Evolutionary conservation across 1,284 basidiomycete genomes (phyloP), one percentile per base, ranked within the genome.

Genomic region (Puccinia horiana): DNA sequence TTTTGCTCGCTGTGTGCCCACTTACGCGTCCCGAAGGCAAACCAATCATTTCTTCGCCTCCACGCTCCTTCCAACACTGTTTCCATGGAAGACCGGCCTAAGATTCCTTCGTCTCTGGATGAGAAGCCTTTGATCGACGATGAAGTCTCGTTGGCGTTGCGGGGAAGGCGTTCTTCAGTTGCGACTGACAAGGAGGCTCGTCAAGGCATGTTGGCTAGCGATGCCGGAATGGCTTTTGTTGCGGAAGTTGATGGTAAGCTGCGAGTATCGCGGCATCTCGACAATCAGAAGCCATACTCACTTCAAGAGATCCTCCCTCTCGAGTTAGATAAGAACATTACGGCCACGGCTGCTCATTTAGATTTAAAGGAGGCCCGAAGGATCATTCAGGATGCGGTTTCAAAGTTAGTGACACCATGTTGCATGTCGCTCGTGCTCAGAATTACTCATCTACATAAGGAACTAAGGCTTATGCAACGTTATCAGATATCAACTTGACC

Each of bases 401-500:
- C 44, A 42, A 54, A 67, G 76, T 77, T 29, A 67, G 61, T 65
- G 32, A 14, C 42, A 63, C 47, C n/a, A 44, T 29, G 18, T 44
- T 20, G 20, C n/a, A 47, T 58, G n/a, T 11, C n/a, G 16, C 32
- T 61, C 1, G 47, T 18, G 23, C 52, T 44, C 20, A 44, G 26
- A 61, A n/a, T 12, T 47, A 49, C 14, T 37, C 16, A 63, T n/a
- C 54, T 14, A 29, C 2, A 49, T 18, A 49, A 49, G 29, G n/a
- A 18, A 67, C 29, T 26, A 16, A 61, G 18, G 16, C 29, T 56
- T 56, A 8, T 58, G 20, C n/a, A 32, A 12, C 40, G 16, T 77
- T 65, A 18, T 67, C 29, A 77, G 76, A 52, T 79, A 79, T 56
- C 76, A 70, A n/a, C 67, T 78, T 69, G 82, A 83, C 56, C 82